Evolutionary conservation across 352 stramenopile genomes (phyloP), one percentile per base, ranked within the genome.

Genomic region (Globisporangium cystogenes): DNA sequence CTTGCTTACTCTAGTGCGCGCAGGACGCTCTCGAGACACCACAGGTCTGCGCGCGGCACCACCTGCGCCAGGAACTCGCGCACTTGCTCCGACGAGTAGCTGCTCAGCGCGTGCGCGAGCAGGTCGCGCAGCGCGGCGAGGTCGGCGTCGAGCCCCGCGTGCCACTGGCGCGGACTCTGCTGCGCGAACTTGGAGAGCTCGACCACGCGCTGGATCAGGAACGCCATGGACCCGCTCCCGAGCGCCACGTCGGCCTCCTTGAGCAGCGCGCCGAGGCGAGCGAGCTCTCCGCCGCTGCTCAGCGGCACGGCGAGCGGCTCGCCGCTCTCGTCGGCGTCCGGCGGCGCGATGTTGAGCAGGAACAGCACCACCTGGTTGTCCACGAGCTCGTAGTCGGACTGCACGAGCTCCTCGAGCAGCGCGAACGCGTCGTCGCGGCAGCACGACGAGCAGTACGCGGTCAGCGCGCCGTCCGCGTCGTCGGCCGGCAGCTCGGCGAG

Each of bases 351-450:
- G 44, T 73, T 85, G 5, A 78, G 65, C 7, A 90, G 66, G 54
- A 90, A 86, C 47, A 84, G 70, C 51, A 87, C 60, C 3, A 83
- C 48, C 15, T 87, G 72, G 2, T 85, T 65, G 48, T 90, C 76
- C 5, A 63, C 68, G 0, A 90, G 48, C 45, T 67, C 60, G 29
- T 58, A 59, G 8, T 64, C 64, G 14, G 68, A 51, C 45, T 56
- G 47, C 26, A 82, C 8, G 15, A 86, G 44, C 16, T 66, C 56
- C 7, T 66, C 54, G 33, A 90, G 55, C 48, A 87, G 45, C 27
- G 71, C 52, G 18, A 85, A 14, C 18, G 63, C 61, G 24, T 76
- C 53, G 1, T 64, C 39, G 0, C 55, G 47, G 41, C 72, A 47
- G 11, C 70, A 72, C 14, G 67, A 62, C 4, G 79, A 72, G 36